Percentiles rank a stretch among this genome's conserved stretches.
phyloP scores from a whole-genome alignment of 1,284 basidiomycete species.

The Trametes versicolor region DNA sequence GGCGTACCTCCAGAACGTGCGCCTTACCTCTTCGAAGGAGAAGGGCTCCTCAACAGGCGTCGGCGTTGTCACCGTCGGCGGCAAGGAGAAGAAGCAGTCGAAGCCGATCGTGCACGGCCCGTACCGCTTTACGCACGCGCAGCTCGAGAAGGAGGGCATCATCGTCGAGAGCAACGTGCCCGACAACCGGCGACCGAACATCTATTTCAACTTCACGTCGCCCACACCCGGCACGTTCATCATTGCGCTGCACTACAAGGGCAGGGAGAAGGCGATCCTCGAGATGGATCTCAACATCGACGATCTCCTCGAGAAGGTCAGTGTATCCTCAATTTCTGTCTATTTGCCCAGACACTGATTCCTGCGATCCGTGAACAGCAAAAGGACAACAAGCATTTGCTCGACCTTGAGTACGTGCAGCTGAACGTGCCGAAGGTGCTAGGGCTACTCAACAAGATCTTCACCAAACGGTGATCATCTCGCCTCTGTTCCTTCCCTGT shows the following conservation, averaged over 20 bases:
- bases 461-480: constrained; percentile 77
- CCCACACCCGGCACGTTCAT: constrained; percentile 99
- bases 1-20: constrained; percentile 97
- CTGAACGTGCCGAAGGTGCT: constrained; percentile 96
- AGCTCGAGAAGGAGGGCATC: constrained; percentile 99
- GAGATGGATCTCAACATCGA: constrained; percentile 99
- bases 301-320: constrained; percentile 94
- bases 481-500: not conserved
- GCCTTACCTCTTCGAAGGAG: constrained; percentile 88
- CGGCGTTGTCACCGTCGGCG: constrained; percentile 95
- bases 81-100: constrained; percentile 94
- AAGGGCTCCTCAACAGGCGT: constrained; percentile 88
- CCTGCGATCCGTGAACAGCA: constrained; percentile 65
- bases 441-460: constrained; percentile 90
- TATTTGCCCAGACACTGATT: not conserved
- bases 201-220: constrained; percentile 98
- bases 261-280: constrained; percentile 98
- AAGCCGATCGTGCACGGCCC: constrained; percentile 93
- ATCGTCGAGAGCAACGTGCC: constrained; percentile 99
- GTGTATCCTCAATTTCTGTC: constrained; percentile 23
- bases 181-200: constrained; percentile 95
- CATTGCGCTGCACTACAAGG: constrained; percentile 98
- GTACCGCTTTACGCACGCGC: constrained; percentile 96
- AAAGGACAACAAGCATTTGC: constrained; percentile 96
- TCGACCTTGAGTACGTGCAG: constrained; percentile 98